A percentile compares a stretch with the other conserved stretches of the same genome.
Conservation (phyloP, 352 stramenopile genomes). For the Thraustochytrium striatum region DNA sequence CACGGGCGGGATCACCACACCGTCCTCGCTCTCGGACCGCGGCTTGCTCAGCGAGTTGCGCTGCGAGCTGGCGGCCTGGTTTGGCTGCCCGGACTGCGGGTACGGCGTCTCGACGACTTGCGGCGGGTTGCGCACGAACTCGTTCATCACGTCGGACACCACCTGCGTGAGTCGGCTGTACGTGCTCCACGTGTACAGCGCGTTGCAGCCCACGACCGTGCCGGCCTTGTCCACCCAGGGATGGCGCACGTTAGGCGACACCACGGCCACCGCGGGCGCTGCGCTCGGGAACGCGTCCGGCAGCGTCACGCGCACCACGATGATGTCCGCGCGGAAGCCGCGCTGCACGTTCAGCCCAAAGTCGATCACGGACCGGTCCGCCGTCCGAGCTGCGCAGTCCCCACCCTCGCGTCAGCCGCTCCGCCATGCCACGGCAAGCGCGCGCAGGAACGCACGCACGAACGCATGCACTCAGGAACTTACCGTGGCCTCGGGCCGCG, state of each 20-base stretch:
- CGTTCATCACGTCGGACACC: constrained; percentile 11
- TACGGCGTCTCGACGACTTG: neutral
- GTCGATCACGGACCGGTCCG: neutral
- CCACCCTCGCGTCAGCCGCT: neutral
- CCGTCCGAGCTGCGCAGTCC: neutral
- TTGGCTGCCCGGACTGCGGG: no score
- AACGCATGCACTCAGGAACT: neutral
- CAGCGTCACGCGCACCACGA: constrained; percentile 1
- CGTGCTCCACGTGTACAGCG: constrained; percentile 7
- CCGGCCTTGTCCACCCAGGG: constrained; percentile 7
- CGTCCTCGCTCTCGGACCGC: neutral
- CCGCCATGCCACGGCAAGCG: neutral
- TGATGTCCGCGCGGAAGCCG: neutral
- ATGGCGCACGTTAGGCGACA: neutral
- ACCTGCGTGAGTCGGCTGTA: neutral
- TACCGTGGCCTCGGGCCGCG: neutral
- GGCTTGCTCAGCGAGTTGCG: neutral
- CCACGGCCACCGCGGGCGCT: neutral
- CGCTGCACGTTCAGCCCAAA: constrained; percentile 15
- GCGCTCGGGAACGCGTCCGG: neutral
- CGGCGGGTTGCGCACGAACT: constrained; percentile 4
- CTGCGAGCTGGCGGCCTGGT: neutral
- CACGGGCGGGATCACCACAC: constrained; percentile 17
- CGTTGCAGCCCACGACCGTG: neutral
- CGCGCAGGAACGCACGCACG: neutral